A percentile compares a stretch with the other conserved stretches of the same genome.
These are phyloP conservation scores for Adiantum capillusveneris DNA, from an alignment of 75 land plant species.

Conservation along the genomic window DNA sequence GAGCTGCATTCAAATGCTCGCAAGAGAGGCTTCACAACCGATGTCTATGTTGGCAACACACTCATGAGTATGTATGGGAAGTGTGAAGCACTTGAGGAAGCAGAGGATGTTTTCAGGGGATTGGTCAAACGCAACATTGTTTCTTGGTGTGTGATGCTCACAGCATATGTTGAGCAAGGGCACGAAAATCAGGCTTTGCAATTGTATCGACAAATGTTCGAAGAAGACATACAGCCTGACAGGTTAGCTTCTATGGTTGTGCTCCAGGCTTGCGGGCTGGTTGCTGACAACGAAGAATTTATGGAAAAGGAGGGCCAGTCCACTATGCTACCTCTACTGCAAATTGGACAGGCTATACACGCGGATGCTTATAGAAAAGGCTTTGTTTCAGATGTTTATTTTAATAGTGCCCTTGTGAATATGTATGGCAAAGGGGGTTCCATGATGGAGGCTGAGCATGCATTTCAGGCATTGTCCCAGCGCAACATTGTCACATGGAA, in stretches of 20 bases:
- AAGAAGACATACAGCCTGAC: conserved; percentile 18
- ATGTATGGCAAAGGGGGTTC: conserved; percentile 23
- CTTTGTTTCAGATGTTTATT: not conserved
- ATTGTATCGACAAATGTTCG: conserved; percentile 24
- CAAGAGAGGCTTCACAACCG: not conserved
- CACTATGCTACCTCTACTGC: not conserved
- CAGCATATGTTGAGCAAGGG: conserved; percentile 34
- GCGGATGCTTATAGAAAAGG: conserved; percentile 14
- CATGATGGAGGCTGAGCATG: conserved; percentile 18
- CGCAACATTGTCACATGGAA: conserved; percentile 23
- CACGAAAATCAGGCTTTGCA: conserved; percentile 24
- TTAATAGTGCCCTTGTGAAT: conserved; percentile 19
- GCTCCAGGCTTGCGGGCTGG: conserved; percentile 12
- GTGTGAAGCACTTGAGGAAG: conserved; percentile 14
- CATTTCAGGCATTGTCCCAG: conserved; percentile 10
- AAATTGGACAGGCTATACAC: conserved; percentile 9
- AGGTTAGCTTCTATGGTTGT: conserved; percentile 19
- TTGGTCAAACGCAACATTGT: conserved; percentile 19
- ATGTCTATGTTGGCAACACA: conserved; percentile 22
- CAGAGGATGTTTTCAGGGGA: conserved; percentile 11
- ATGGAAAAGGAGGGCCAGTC: no score
- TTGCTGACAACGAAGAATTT: not conserved
- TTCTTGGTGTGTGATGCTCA: conserved; percentile 29
- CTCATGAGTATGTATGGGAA: conserved; percentile 31
- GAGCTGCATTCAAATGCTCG: not conserved